These are phyloP conservation scores for Cyclostephanos invisitatus DNA, from an alignment of 108 stramenopile genomes.

Conservation along the genomic window DNA sequence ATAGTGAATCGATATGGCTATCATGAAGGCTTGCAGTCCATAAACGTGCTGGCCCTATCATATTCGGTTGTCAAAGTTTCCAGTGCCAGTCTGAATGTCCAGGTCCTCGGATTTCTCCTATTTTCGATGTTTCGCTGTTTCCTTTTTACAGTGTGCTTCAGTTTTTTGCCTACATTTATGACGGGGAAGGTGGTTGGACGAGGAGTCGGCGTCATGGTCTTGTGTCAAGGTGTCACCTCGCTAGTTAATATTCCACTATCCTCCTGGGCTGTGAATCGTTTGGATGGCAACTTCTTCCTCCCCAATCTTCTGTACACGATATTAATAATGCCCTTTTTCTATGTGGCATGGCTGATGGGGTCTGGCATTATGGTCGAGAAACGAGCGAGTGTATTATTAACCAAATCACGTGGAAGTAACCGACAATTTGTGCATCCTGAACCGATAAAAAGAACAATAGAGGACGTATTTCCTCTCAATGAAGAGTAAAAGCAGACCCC, in stretches of 20 bases:
- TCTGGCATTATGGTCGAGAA: neutral
- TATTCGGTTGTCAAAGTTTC: constrained; percentile 35
- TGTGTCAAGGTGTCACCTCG: constrained; percentile 23
- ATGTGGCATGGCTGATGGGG: constrained; percentile 23
- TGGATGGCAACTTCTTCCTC: constrained; percentile 49
- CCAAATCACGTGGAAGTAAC: no score
- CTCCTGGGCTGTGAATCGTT: constrained; percentile 19
- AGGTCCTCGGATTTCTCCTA: constrained; percentile 52
- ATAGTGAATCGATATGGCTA: constrained; percentile 29
- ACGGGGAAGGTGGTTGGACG: constrained; percentile 31
- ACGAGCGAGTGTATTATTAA: neutral
- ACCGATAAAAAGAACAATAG: no score
- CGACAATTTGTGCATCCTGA: no score
- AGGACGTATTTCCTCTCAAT: no score
- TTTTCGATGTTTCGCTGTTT: constrained; percentile 55
- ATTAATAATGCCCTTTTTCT: constrained; percentile 25
- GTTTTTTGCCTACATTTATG: constrained; percentile 38
- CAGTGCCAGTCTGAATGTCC: constrained; percentile 39
- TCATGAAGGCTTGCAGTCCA: constrained; percentile 27
- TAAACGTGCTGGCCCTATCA: constrained; percentile 23
- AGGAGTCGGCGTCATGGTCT: constrained; percentile 29
- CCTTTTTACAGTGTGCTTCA: constrained; percentile 40
- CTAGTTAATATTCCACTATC: constrained; percentile 49
- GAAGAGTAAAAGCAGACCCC: no score
- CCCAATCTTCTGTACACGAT: constrained; percentile 41